Percentiles rank a stretch among this genome's conserved stretches.
These are phyloP conservation scores for Salvia splendens DNA, from an alignment of 257 asterid species.

Conservation along the genomic window DNA sequence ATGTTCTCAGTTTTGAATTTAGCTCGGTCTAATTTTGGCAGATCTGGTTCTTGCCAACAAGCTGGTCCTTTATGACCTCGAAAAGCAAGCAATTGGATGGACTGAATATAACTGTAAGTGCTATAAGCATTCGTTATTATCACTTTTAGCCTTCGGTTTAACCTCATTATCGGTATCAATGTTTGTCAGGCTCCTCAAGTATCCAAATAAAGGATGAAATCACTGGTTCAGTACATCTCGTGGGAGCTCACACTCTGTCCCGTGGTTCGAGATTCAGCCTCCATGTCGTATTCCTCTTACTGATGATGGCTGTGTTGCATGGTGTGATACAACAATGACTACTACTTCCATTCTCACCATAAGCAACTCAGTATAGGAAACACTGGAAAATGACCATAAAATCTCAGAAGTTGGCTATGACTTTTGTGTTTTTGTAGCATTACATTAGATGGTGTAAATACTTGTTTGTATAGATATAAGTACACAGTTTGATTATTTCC, in stretches of 20 bases:
- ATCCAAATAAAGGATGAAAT: slow-evolving; percentile 90
- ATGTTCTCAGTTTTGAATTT: slow-evolving; percentile 16
- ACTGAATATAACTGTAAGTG: slow-evolving; percentile 96
- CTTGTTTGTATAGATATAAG: slow-evolving; percentile 34
- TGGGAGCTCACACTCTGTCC: slow-evolving; percentile 84
- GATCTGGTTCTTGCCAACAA: slow-evolving; percentile 94
- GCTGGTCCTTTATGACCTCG: slow-evolving; percentile 91
- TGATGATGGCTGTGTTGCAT: slow-evolving; percentile 52
- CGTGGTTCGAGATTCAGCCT: slow-evolving; percentile 38
- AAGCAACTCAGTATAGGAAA: slow-evolving; percentile 29
- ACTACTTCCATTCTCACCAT: slow-evolving; percentile 27
- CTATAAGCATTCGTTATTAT: slow-evolving; percentile 8
- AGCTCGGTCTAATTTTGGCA: slow-evolving; percentile 44
- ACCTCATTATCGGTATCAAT: neutral
- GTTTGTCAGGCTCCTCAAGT: slow-evolving; percentile 79
- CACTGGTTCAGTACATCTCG: slow-evolving; percentile 98
- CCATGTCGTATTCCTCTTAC: slow-evolving; percentile 39
- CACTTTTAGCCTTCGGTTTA: neutral
- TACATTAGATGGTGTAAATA: slow-evolving; percentile 38
- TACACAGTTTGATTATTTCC: neutral
- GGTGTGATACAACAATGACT: slow-evolving; percentile 40
- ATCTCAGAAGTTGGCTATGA: slow-evolving; percentile 24
- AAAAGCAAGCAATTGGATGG: slow-evolving; percentile 96
- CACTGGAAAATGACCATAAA: slow-evolving; percentile 24
- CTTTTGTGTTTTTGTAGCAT: slow-evolving; percentile 43